Conservation (phyloP, 208 protist species). For the Crithidia bombi region DNA sequence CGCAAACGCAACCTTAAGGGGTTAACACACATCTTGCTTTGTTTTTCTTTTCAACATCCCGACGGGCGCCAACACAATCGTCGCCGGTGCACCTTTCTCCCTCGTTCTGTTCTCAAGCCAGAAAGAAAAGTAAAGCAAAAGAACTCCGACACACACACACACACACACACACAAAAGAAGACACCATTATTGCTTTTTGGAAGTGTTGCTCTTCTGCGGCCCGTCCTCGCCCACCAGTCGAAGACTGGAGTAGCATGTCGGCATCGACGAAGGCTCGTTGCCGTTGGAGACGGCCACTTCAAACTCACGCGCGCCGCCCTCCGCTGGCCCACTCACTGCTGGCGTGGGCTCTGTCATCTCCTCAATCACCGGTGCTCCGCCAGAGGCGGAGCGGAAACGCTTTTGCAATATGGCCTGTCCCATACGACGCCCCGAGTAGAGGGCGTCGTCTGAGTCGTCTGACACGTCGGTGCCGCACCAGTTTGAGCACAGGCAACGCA, state of each 20-base stretch:
- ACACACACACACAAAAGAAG: neutral
- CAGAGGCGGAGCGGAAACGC: constrained; percentile 7
- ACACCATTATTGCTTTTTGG: neutral
- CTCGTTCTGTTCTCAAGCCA: too few relatives aligned
- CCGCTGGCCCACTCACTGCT: neutral
- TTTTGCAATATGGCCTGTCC: constrained; percentile 25
- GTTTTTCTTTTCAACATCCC: too few relatives aligned
- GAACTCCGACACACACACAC: neutral
- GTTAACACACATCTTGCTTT: too few relatives aligned
- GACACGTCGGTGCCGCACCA: constrained; percentile 24
- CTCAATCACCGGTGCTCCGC: constrained; percentile 27
- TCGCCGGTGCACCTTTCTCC: too few relatives aligned
- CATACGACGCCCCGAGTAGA: constrained; percentile 24
- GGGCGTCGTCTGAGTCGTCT: constrained; percentile 21
- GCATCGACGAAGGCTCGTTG: constrained; percentile 4
- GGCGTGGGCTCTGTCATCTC: constrained; percentile 10
- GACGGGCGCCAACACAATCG: too few relatives aligned
- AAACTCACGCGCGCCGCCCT: constrained; percentile 17
- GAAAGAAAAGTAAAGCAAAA: too few relatives aligned
- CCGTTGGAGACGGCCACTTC: constrained; percentile 15
- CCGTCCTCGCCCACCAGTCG: neutral
- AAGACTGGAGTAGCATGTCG: constrained; percentile 6
- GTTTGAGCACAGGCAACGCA: constrained; percentile 32
- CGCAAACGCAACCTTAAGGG: too few relatives aligned
- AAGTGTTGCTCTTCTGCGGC: neutral